phyloP scores from a whole-genome alignment of 768 basidiomycete species.

The Rubroboletus pulcherrimus region DNA sequence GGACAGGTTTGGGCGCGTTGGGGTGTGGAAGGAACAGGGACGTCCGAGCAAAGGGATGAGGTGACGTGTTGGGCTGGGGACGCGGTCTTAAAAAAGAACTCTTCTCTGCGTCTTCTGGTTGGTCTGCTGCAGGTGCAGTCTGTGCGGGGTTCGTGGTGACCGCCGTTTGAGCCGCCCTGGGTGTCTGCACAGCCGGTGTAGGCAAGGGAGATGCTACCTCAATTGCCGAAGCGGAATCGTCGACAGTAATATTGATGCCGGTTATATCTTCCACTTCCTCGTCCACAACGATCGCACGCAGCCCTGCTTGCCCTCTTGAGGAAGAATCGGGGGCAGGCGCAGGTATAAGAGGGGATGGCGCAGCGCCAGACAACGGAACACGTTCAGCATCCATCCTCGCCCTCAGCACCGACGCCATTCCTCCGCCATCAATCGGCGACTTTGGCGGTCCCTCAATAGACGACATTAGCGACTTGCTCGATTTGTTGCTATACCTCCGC shows the following conservation, averaged over 20 bases:
- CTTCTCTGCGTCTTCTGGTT: slow-evolving; percentile 9
- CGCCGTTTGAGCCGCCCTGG: slow-evolving; percentile 8
- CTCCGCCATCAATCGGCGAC: slow-evolving; percentile 13
- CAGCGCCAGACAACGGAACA: not conserved
- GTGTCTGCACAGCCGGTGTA: slow-evolving; percentile 8
- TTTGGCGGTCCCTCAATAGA: slow-evolving; percentile 13
- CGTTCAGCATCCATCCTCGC: slow-evolving; percentile 15
- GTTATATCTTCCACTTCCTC: slow-evolving; percentile 10
- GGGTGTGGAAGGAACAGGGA: slow-evolving; percentile 54
- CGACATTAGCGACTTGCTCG: slow-evolving; percentile 13
- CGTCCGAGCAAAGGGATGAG: slow-evolving; percentile 32
- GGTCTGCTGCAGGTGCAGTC: not conserved
- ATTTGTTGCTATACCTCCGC: slow-evolving; percentile 16
- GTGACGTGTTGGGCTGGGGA: slow-evolving; percentile 11
- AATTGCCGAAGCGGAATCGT: slow-evolving; percentile 5
- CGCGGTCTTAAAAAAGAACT: slow-evolving; percentile 27
- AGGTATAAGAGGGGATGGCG: not conserved
- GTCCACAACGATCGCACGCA: slow-evolving; percentile 16
- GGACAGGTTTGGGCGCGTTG: slow-evolving; percentile 44
- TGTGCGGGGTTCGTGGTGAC: slow-evolving; percentile 17
- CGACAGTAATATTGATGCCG: slow-evolving; percentile 4
- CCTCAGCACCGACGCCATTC: slow-evolving; percentile 17
- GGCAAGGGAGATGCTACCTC: slow-evolving; percentile 10
- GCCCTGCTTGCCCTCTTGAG: not conserved
- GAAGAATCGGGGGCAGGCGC: not conserved